Percentiles rank a stretch among this genome's conserved stretches.
Conservation (phyloP, 345 rosid species). For the Psidium friedrichsthalianum region DNA sequence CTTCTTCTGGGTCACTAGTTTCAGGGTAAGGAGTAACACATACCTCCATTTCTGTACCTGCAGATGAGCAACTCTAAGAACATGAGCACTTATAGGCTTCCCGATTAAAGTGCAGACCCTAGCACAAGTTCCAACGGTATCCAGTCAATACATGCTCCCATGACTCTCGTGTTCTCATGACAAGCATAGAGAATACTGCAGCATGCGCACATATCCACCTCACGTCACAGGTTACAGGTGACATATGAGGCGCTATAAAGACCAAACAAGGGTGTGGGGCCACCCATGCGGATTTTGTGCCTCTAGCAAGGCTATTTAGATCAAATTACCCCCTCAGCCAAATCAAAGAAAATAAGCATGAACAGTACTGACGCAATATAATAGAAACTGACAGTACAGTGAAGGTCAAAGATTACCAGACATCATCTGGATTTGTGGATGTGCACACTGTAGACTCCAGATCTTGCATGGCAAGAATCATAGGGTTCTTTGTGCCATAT, state of each 20-base stretch:
- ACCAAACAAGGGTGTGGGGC: background rate
- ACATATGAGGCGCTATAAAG: background rate
- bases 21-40: conserved; percentile 58
- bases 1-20: conserved; percentile 23
- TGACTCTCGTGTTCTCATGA: background rate
- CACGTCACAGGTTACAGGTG: background rate
- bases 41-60: conserved; percentile 63
- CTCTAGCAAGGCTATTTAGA: background rate
- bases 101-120: background rate
- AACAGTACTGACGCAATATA: background rate
- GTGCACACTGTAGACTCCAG: conserved; percentile 24
- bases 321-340: background rate
- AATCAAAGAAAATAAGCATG: background rate
- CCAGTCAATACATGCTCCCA: background rate
- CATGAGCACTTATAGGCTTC: background rate
- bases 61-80: background rate
- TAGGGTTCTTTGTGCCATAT: conserved; percentile 43
- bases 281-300: background rate
- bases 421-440: conserved; percentile 32
- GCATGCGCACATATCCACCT: background rate
- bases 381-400: background rate
- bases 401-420: conserved; percentile 29
- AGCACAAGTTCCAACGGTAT: background rate
- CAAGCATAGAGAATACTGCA: background rate
- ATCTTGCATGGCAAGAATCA: conserved; percentile 29